These are phyloP conservation scores for Cyathus pygmaeus DNA, from an alignment of 1,284 basidiomycete genomes.

Conservation along the genomic window DNA sequence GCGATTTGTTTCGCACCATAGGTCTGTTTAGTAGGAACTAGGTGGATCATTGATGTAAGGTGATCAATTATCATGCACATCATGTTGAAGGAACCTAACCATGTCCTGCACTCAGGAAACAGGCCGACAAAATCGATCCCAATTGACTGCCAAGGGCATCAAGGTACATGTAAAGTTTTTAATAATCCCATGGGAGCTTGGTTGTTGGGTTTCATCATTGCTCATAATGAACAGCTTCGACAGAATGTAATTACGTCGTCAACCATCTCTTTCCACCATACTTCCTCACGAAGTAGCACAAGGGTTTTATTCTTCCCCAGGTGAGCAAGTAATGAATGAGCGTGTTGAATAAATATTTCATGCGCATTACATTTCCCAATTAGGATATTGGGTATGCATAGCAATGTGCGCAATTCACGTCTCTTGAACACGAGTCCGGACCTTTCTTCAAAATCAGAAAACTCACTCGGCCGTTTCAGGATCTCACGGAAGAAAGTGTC, in stretches of 20 bases:
- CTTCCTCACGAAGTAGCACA: conserved; percentile 30
- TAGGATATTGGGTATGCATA: neutral
- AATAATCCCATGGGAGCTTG: conserved; percentile 47
- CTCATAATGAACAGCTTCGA: too few relatives aligned
- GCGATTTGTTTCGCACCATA: conserved; percentile 48
- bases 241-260: too few relatives aligned
- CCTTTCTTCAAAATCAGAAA: neutral
- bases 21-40: conserved; percentile 37
- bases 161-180: conserved; percentile 51
- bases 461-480: neutral
- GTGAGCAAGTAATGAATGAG: neutral
- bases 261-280: conserved; percentile 39
- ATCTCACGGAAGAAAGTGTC: neutral
- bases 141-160: neutral
- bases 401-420: neutral
- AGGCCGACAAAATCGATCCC: neutral
- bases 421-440: neutral
- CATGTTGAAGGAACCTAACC: conserved; percentile 42
- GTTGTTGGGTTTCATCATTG: too few relatives aligned
- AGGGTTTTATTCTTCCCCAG: conserved; percentile 30
- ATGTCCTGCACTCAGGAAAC: conserved; percentile 22
- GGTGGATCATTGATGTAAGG: conserved; percentile 45
- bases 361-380: neutral
- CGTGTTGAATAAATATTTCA: neutral
- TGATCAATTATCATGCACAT: conserved; percentile 48